Evolutionary conservation across 768 basidiomycete species (phyloP), one percentile per base, ranked within the genome.

Genomic region (Terana coerulea): DNA sequence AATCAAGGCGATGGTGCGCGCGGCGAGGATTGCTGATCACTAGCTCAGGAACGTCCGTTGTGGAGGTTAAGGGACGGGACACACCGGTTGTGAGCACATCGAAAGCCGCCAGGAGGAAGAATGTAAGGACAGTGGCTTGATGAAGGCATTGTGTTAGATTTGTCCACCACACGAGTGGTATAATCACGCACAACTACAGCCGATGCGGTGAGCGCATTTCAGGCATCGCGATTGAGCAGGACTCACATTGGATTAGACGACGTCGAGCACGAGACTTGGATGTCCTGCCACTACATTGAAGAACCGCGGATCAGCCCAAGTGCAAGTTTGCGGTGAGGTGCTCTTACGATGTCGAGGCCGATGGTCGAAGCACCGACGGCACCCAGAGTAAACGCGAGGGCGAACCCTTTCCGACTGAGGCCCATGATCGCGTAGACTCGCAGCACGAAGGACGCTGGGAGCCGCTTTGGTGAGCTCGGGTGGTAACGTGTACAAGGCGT

Each of bases 161-260:
- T n/a, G n/a, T n/a, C n/a, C n/a, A n/a, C n/a, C n/a, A n/a, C n/a
- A n/a, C n/a, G n/a, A n/a, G n/a, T n/a, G n/a, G n/a, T n/a, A n/a
- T n/a, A n/a, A n/a, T n/a, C n/a, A 11, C 14, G 43, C 11, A 45
- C 43, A 28, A 11, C 43, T 9, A 11, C 14, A 45, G 11, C 7
- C 10, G 28, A 11, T 15, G 28, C 11, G 11, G 28, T 45, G 10
- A 45, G 28, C 28, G 8, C 14, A 24, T 19, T 12, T 15, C 15
- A 22, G 9, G 25, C 22, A n/a, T 19, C 7, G 21, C 19, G 19
- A 11, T 37, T 11, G 29, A 21, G 24, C n/a, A n/a, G n/a, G 8
- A 45, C 53, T 29, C 29, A 50, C 53, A 54, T 42, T 3, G 53
- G 53, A 49, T 49, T 50, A 1, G 53, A 49, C 8, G 53, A 37